phyloP scores from a whole-genome alignment of 2,329 filamentous ascomycete species.

The Arthroderma sp. region DNA sequence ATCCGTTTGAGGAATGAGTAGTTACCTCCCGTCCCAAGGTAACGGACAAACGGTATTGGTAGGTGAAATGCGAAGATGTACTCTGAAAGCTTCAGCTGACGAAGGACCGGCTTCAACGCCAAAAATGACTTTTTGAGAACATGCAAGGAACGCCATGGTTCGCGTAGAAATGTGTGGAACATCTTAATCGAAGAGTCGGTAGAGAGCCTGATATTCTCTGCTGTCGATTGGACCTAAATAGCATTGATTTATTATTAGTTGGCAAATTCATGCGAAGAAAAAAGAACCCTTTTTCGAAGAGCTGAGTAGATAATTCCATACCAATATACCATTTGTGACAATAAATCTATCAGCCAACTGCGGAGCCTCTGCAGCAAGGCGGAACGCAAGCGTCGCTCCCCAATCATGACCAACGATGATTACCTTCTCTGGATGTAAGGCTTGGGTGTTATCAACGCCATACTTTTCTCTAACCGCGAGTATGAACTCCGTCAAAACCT shows the following conservation, averaged over 20 bases:
- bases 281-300: no score
- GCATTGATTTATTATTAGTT: not conserved
- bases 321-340: slow-evolving; percentile 40
- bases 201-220: slow-evolving; percentile 30
- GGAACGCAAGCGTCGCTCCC: slow-evolving; percentile 40
- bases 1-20: slow-evolving; percentile 33
- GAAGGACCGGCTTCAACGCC: slow-evolving; percentile 35
- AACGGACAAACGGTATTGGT: slow-evolving; percentile 32
- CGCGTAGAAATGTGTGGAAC: slow-evolving; percentile 34
- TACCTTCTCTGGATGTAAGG: slow-evolving; percentile 24
- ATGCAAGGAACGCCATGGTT: slow-evolving; percentile 31
- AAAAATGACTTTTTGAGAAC: slow-evolving; percentile 33
- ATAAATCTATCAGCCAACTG: slow-evolving; percentile 44
- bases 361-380: slow-evolving; percentile 46
- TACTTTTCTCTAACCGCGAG: slow-evolving; percentile 37
- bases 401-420: slow-evolving; percentile 43
- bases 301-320: slow-evolving; percentile 21
- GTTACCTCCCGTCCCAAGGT: slow-evolving; percentile 37
- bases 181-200: slow-evolving; percentile 36
- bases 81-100: slow-evolving; percentile 37
- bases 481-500: slow-evolving; percentile 42
- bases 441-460: slow-evolving; percentile 20
- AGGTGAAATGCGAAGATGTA: slow-evolving; percentile 45
- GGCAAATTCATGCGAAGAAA: not conserved
- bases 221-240: slow-evolving; percentile 28